Base-by-base conservation (phyloP, 1,284 basidiomycete genomes). In the Sporisorium scitamineum region DNA sequence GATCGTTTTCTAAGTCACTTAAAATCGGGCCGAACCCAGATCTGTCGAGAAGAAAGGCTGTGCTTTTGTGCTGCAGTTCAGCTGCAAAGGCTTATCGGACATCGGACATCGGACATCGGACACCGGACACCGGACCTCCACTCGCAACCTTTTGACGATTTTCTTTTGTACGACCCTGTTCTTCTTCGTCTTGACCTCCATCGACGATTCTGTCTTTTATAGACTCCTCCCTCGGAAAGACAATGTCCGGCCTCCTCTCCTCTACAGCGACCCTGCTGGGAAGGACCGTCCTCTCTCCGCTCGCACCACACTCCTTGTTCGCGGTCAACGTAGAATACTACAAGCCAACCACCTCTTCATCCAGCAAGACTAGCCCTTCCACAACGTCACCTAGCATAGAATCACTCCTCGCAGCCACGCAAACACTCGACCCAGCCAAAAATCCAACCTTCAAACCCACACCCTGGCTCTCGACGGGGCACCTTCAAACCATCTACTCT, bases 401-500 rank as follows among this genome's bases (percentile, higher is more conserved):
- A 47, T 26, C 70, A 0, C 65, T 77, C 11, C 62, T 77, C n/a
- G 39, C 63, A 11, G 62, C 70, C 9, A 74, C 70, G 1, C 60
- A 73, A 24, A 61, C 57, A 6, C 67, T 77, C 47, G 53, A 73
- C 34, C 67, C 74, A 5, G 69, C 70, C 44, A 62, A 66, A 20
- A 62, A 58, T 2, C 47, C 70, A 0, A 66, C 64, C 5, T 72
- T 57, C 51, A 60, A 58, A n/a, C 73, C 76, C 3, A 61, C 76
- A 3, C 78, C 78, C 5, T 75, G 70, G 67, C 76, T 84, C 26
- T 71, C 82, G 2, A 58, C 76, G 2, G 84, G 84, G 1, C 82
- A 84, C 26, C 52, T 83, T 9, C 84, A 85, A 58, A 85, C 84
- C 20, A 63, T 85, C 61, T 85, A 79, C 45, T 77, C 76, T 2